Evolutionary conservation across 2,329 filamentous ascomycete genomes (phyloP).

Genomic region (Alternaria sp.): DNA sequence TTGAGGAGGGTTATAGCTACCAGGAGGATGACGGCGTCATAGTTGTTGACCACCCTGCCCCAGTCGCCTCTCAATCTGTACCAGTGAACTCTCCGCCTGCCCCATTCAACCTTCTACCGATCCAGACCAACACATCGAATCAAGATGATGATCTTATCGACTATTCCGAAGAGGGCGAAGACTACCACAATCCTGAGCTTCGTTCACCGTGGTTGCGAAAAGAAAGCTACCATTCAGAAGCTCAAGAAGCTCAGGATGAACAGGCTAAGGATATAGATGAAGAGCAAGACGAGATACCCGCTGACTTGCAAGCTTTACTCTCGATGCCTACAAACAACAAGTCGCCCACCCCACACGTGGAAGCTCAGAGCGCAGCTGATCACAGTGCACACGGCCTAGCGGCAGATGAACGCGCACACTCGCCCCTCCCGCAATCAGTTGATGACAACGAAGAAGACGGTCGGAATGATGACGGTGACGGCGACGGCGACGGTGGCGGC

Average conservation of each 20-base stretch:
- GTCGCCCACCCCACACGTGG: slow-evolving; percentile 12
- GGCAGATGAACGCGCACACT: slow-evolving; percentile 5
- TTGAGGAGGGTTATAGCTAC: slow-evolving; percentile 38
- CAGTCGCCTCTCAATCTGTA: slow-evolving; percentile 5
- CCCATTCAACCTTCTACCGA: slow-evolving; percentile 2
- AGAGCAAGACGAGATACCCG: slow-evolving; percentile 19
- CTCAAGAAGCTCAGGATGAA: slow-evolving; percentile 3
- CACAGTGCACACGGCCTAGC: slow-evolving; percentile 2
- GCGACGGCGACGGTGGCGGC: slow-evolving; percentile 24
- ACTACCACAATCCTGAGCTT: slow-evolving; percentile 15
- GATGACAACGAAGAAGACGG: slow-evolving; percentile 10
- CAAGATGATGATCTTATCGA: slow-evolving; percentile 47
- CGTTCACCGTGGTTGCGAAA: slow-evolving; percentile 7
- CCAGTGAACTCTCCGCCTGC: slow-evolving; percentile 12
- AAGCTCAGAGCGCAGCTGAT: slow-evolving; percentile 2
- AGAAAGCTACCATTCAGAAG: slow-evolving; percentile 3
- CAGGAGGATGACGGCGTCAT: slow-evolving; percentile 21
- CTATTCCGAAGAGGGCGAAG: slow-evolving; percentile 45
- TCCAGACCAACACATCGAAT: not conserved
- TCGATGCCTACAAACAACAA: slow-evolving; percentile 4
- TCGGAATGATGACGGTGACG: slow-evolving; percentile 21
- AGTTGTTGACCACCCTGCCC: slow-evolving; percentile 16
- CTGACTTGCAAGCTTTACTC: slow-evolving; percentile 19
- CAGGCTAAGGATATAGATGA: slow-evolving; percentile 6
- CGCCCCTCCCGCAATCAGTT: slow-evolving; percentile 1